These are phyloP conservation scores for Chalciporus piperatus DNA, from an alignment of 768 basidiomycete species.

Conservation along the genomic window DNA sequence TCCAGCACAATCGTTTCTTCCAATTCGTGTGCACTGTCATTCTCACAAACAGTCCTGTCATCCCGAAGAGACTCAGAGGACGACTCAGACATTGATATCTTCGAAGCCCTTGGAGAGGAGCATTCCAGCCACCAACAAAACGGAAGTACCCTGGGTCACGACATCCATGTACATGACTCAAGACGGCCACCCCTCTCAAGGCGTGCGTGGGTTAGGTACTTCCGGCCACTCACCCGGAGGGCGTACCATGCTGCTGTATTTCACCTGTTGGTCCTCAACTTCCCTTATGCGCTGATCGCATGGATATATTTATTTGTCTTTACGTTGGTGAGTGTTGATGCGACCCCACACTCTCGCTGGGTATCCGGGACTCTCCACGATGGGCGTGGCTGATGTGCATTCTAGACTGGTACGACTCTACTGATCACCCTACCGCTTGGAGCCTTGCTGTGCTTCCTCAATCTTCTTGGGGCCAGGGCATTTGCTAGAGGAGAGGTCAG, in stretches of 20 bases:
- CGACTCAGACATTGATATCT: constrained; percentile 38
- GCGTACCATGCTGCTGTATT: constrained; percentile 67
- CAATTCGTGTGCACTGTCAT: constrained; percentile 54
- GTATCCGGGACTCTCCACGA: neutral
- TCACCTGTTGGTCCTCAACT: constrained; percentile 72
- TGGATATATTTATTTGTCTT: constrained; percentile 80
- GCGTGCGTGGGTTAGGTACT: constrained; percentile 54
- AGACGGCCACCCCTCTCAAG: constrained; percentile 23
- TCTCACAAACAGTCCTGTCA: constrained; percentile 67
- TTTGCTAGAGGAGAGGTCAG: constrained; percentile 71
- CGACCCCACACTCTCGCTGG: neutral
- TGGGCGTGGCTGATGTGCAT: constrained; percentile 15
- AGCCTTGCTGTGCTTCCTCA: constrained; percentile 71
- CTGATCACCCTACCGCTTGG: constrained; percentile 79
- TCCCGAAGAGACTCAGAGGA: constrained; percentile 58
- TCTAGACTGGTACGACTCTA: constrained; percentile 72
- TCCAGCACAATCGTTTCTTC: constrained; percentile 48
- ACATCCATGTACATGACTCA: neutral
- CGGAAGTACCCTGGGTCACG: neutral
- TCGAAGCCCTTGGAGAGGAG: constrained; percentile 19
- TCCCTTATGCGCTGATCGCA: constrained; percentile 75
- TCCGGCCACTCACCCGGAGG: constrained; percentile 52
- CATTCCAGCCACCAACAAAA: constrained; percentile 23
- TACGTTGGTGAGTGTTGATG: constrained; percentile 59
- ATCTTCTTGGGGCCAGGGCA: constrained; percentile 68